Conservation (phyloP, 176 grass and related monocot genomes). For the Chloris gayana region DNA sequence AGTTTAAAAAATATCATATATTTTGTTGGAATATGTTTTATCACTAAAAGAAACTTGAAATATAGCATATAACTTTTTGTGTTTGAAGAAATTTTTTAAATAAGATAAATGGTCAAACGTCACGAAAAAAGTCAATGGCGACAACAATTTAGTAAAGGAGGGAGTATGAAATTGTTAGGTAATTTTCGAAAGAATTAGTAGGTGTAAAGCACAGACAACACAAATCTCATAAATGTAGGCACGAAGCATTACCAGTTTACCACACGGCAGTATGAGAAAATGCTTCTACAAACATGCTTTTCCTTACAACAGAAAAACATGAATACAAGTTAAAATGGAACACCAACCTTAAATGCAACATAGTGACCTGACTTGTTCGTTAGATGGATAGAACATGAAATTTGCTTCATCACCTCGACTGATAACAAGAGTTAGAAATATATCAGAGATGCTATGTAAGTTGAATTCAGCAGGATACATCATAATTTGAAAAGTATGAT, state of each 20-base stretch:
- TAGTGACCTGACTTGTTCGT: slow-evolving; percentile 70
- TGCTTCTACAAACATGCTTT: neutral
- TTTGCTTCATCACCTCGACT: slow-evolving; percentile 92
- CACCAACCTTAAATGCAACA: slow-evolving; percentile 89
- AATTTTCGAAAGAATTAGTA: neutral
- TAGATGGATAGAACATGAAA: slow-evolving; percentile 68
- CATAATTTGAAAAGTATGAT: slow-evolving; percentile 19
- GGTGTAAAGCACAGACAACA: neutral
- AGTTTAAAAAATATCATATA: too few species aligned
- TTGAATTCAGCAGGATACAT: neutral
- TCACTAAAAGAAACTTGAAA: too few species aligned
- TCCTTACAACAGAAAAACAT: neutral
- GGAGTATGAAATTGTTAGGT: neutral
- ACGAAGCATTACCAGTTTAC: neutral
- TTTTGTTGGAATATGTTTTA: too few species aligned
- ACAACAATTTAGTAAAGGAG: too few species aligned
- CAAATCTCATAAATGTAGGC: neutral
- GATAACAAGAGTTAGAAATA: slow-evolving; percentile 33
- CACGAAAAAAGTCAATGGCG: too few species aligned
- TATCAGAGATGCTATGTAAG: slow-evolving; percentile 15
- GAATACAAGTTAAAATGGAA: slow-evolving; percentile 29
- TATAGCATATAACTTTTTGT: too few species aligned
- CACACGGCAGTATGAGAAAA: slow-evolving; percentile 15
- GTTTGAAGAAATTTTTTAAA: too few species aligned
- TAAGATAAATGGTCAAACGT: too few species aligned